Conservation (phyloP, 2,329 filamentous ascomycete species). For the Fusarium pseudoanthophilum region DNA sequence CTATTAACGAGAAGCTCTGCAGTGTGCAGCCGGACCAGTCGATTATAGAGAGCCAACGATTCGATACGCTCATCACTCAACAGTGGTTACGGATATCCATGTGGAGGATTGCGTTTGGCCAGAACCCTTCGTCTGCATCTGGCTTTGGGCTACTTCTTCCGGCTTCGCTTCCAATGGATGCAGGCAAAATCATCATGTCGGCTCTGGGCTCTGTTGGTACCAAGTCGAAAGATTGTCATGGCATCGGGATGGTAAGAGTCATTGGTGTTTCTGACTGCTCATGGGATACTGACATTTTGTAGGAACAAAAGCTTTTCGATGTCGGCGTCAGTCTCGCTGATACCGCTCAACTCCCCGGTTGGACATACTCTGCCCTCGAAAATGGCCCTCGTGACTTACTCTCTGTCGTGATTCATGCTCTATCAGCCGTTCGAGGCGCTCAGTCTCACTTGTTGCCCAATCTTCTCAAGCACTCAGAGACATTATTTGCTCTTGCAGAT, state of each 20-base stretch:
- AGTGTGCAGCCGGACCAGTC: constrained; percentile 43
- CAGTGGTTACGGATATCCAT: constrained; percentile 48
- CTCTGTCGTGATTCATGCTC: constrained; percentile 41
- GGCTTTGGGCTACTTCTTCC: constrained; percentile 36
- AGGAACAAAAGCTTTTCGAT: constrained; percentile 50
- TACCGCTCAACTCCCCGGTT: constrained; percentile 36
- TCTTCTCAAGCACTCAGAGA: constrained; percentile 42
- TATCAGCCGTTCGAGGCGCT: constrained; percentile 42
- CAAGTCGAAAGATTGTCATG: constrained; percentile 48
- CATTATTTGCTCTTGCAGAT: constrained; percentile 15
- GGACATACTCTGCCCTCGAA: constrained; percentile 37
- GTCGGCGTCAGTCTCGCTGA: constrained; percentile 47
- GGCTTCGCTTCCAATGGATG: constrained; percentile 43
- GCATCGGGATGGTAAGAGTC: constrained; percentile 45
- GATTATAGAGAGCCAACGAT: constrained; percentile 48
- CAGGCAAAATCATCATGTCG: constrained; percentile 45
- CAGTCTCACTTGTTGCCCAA: constrained; percentile 45
- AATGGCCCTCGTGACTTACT: constrained; percentile 46
- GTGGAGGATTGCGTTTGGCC: constrained; percentile 47
- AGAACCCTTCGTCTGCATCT: constrained; percentile 38
- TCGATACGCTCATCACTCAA: constrained; percentile 49
- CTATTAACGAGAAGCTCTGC: constrained; percentile 45
- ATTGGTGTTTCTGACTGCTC: accelerated
- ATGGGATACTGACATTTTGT: background rate
- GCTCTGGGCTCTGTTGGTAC: constrained; percentile 41